Percentiles rank a stretch among this genome's conserved stretches.
Conservation (phyloP, 495 filamentous ascomycete genomes). For the Penicillium argentinense region DNA sequence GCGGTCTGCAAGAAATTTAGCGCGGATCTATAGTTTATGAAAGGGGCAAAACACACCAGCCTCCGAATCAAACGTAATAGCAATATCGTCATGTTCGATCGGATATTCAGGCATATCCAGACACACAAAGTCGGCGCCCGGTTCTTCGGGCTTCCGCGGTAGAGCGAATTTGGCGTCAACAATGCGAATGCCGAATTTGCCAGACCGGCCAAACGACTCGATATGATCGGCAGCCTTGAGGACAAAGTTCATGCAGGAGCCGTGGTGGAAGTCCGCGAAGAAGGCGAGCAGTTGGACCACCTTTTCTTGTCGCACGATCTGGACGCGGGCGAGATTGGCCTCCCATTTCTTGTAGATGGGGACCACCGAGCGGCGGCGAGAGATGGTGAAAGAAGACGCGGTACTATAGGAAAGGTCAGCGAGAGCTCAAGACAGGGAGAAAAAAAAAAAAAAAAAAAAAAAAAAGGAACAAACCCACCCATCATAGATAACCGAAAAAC, state of each 20-base stretch:
- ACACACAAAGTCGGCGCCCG: conserved; percentile 68
- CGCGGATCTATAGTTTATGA: not conserved
- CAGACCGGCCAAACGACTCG: conserved; percentile 65
- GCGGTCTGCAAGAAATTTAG: conserved; percentile 40
- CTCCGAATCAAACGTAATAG: conserved; percentile 76
- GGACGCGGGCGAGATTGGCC: conserved; percentile 68
- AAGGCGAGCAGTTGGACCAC: conserved; percentile 75
- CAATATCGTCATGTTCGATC: conserved; percentile 86
- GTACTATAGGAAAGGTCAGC: conserved; percentile 36
- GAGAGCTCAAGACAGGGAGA: no score
- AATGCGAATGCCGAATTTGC: conserved; percentile 69
- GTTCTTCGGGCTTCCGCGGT: conserved; percentile 60
- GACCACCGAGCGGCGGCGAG: conserved; percentile 83
- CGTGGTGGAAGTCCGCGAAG: conserved; percentile 76
- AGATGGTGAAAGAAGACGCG: conserved; percentile 73
- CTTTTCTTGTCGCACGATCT: conserved; percentile 73
- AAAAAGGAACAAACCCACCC: conserved; percentile 36
- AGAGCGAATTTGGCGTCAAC: conserved; percentile 89
- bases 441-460: not conserved
- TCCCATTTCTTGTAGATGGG: conserved; percentile 92
- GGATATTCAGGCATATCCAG: conserved; percentile 85
- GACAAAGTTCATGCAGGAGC: conserved; percentile 81
- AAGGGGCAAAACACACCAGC: conserved; percentile 57
- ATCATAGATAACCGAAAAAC: conserved; percentile 74
- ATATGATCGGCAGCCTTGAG: conserved; percentile 78